These are phyloP conservation scores for Ascodesmis nigricans DNA, from an alignment of 495 filamentous ascomycete genomes.

Conservation along the genomic window DNA sequence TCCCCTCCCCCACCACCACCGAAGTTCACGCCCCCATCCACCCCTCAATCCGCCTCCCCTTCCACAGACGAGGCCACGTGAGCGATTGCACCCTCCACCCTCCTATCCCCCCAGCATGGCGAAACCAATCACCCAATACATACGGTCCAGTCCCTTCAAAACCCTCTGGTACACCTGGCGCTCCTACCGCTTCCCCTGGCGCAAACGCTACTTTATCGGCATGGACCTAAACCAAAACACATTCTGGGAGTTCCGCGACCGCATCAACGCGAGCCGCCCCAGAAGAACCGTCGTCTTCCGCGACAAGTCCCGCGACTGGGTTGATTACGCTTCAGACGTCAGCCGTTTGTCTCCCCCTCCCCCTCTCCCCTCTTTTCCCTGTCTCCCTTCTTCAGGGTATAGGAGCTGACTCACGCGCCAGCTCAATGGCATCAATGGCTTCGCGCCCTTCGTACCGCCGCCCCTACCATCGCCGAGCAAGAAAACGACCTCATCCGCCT, in stretches of 20 bases:
- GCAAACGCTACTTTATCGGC: conserved; percentile 57
- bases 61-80: no score
- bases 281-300: conserved; percentile 45
- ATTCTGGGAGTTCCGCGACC: conserved; percentile 76
- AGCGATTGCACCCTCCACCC: no score
- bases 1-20: no score
- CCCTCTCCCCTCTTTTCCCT: neutral
- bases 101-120: no score
- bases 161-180: conserved; percentile 67
- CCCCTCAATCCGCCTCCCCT: no score
- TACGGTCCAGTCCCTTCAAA: conserved; percentile 5
- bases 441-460: conserved; percentile 46
- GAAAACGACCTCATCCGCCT: conserved; percentile 40
- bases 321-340: conserved; percentile 16
- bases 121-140: no score
- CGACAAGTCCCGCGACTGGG: conserved; percentile 4
- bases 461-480: conserved; percentile 61
- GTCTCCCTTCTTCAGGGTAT: neutral
- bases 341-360: no score
- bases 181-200: conserved; percentile 61
- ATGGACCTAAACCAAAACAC: conserved; percentile 74
- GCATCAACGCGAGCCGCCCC: conserved; percentile 29
- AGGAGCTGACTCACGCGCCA: conserved; percentile 11
- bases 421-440: conserved; percentile 95
- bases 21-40: no score